phyloP scores from a whole-genome alignment of 129 eudicot species.

The Artemisia argyi region DNA sequence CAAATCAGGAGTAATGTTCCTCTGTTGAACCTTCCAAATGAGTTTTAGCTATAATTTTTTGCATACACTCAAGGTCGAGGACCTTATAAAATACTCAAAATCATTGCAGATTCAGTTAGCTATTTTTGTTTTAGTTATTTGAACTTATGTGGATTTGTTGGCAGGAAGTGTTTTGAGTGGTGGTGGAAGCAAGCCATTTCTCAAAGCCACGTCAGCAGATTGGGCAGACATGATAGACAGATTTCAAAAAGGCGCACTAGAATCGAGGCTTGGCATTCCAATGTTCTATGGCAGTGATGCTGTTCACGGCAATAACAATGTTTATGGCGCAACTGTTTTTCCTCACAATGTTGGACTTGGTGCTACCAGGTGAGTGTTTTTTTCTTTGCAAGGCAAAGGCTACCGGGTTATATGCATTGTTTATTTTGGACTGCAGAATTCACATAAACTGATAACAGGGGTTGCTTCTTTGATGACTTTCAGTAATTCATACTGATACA shows the following conservation, averaged over 20 bases:
- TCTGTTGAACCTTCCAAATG: too few species aligned
- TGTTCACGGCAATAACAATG: conserved; percentile 89
- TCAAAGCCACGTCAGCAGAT: conserved; percentile 54
- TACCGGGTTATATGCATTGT: not conserved
- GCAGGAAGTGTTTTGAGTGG: conserved; percentile 81
- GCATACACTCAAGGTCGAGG: too few species aligned
- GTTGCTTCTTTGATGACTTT: too few species aligned
- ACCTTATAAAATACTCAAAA: too few species aligned
- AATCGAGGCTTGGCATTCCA: conserved; percentile 80
- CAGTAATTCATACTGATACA: not conserved
- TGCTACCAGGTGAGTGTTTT: not conserved
- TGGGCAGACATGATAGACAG: conserved; percentile 87
- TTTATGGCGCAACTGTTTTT: conserved; percentile 76
- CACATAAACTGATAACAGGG: not conserved
- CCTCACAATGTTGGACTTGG: conserved; percentile 21
- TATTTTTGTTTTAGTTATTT: too few species aligned
- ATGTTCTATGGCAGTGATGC: conserved; percentile 82
- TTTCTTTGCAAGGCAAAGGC: not conserved
- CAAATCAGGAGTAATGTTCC: too few species aligned
- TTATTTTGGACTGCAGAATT: not conserved
- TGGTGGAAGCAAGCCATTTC: conserved; percentile 81
- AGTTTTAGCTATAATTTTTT: too few species aligned
- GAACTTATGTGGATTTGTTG: conserved; percentile 10
- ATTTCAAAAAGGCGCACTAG: conserved; percentile 63
- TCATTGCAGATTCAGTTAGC: too few species aligned